Evolutionary conservation across 805 yeast genomes (phyloP), one percentile per base, ranked within the genome.

Genomic region (Ogataea pilisensis): DNA sequence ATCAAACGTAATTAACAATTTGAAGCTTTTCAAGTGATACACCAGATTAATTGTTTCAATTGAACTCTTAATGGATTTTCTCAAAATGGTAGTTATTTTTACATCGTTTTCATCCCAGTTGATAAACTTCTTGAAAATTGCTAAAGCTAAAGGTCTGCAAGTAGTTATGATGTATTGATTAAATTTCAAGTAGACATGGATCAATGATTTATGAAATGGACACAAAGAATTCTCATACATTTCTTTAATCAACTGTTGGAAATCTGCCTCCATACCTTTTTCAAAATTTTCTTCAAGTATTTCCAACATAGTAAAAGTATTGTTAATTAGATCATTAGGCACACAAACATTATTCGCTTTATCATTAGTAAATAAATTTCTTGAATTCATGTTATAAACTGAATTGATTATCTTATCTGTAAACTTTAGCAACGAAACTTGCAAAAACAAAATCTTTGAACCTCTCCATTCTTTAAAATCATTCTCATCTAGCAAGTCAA

Each of bases 141-240:
- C 60, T 4, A 65, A 45, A 1, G 59, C 55, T 27, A 66, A 39
- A 2, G 71, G 70, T 22, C 71, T 52, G 13, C 62, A 54, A 7
- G 68, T 57, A 29, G 64, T 64, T 32, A 66, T 60, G 14, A 64
- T 53, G 27, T 58, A 57, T 44, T 65, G 69, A 39, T 66, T 62
- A 37, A 61, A 57, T 31, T 64, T 51, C 28, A 66, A 40, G 31
- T 61, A 62, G 4, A 66, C 50, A 44, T 65, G 66, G 16, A 64
- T 61, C 27, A 58, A 49, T 2, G 57, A 45, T 30, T 45, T 45
- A 43, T 48, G 50, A 35, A 38, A 45, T 8, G 46, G 18, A 22
- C 50, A 45, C 24, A 50, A 34, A 27, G 45, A 45, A 28, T 44
- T 44, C 12, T 42, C 42, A 32, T 42, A 38, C 39, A 53, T 39